phyloP scores from a whole-genome alignment of 148 eudicot genomes.

The Nepenthes gracilis region DNA sequence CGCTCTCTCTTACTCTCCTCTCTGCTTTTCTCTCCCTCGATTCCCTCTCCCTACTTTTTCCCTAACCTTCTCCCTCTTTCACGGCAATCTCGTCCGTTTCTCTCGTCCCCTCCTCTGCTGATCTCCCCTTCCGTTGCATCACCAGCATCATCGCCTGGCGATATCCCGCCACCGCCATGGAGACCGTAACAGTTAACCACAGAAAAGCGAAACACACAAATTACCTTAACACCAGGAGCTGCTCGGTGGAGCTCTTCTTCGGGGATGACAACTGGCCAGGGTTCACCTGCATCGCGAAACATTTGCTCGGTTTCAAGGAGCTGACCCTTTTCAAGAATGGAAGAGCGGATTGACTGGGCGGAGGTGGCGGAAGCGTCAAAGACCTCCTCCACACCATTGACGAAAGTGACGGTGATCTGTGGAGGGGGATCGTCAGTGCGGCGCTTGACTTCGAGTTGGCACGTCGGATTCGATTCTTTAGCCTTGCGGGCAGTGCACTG shows the following conservation, averaged over 20 bases:
- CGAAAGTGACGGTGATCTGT: conserved; percentile 73
- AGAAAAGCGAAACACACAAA: too few relatives aligned
- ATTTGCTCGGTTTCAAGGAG: conserved; percentile 82
- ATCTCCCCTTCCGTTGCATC: too few relatives aligned
- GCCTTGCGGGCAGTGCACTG: conserved; percentile 80
- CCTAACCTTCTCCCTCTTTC: too few relatives aligned
- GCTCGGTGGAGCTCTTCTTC: conserved; percentile 39
- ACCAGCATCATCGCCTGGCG: too few relatives aligned
- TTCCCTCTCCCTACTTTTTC: too few relatives aligned
- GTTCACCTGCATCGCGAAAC: conserved; percentile 88
- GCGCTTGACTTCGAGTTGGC: conserved; percentile 62
- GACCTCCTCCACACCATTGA: conserved; percentile 66
- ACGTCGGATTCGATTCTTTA: conserved; percentile 69
- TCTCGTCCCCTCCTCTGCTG: too few relatives aligned
- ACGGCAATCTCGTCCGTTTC: too few relatives aligned
- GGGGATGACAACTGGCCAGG: conserved; percentile 82
- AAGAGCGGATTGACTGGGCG: conserved; percentile 59
- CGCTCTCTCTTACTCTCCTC: too few relatives aligned
- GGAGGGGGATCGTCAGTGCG: conserved; percentile 83
- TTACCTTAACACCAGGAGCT: conserved; percentile 68
- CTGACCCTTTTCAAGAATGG: conserved; percentile 73
- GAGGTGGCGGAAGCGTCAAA: conserved; percentile 75
- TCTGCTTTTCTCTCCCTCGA: too few relatives aligned
- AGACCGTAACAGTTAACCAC: too few relatives aligned
- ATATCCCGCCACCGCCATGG: too few relatives aligned